Evolutionary conservation across 208 protist species (phyloP), one percentile per base, ranked within the genome.

Genomic region (Leishmania braziliensis): DNA sequence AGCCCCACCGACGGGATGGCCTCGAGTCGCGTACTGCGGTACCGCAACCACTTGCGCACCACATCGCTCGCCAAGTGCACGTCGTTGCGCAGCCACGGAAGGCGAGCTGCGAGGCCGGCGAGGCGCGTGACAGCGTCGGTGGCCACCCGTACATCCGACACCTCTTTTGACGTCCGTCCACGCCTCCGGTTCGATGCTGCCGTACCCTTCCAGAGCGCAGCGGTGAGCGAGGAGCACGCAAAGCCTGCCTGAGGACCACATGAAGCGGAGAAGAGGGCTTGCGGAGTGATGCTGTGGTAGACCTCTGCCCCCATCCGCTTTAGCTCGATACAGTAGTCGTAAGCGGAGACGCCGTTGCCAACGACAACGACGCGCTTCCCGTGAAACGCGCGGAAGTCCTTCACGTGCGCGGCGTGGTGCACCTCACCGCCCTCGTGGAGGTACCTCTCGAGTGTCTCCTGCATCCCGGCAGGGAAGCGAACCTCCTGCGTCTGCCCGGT

Each of bases 401-500:
- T 98, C 39, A 96, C 88, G 84, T 96, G 90, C 6, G 91, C 88
- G 60, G 92, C 80, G 89, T 98, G 95, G 79, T 94, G 88, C 72
- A 98, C 48, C 81, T 98, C 95, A 12, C 93, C 93, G 33, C 93
- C 92, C 12, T 77, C 86, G 6, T 43, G 65, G 23, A 86, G 54
- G 76, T 91, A 98, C n/a, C 79, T 79, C 39, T 73, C 23, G 26
- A 98, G 79, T 9, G 65, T 50, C 65, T 93, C 89, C 16, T 74
- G 81, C 65, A 93, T 63, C 2, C 87, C 88, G 2, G 62, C 75
- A 0, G 95, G 95, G 81, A 90, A 96, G 62, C 92, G 91, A 68
- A 89, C 80, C 84, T 95, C 90, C 68, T 98, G 93, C 51, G 92
- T 92, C 75, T 96, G 92, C 4, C 95, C 95, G 18, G 95, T 96